phyloP scores from a whole-genome alignment of 768 basidiomycete genomes.

The Boletus subparvulus region DNA sequence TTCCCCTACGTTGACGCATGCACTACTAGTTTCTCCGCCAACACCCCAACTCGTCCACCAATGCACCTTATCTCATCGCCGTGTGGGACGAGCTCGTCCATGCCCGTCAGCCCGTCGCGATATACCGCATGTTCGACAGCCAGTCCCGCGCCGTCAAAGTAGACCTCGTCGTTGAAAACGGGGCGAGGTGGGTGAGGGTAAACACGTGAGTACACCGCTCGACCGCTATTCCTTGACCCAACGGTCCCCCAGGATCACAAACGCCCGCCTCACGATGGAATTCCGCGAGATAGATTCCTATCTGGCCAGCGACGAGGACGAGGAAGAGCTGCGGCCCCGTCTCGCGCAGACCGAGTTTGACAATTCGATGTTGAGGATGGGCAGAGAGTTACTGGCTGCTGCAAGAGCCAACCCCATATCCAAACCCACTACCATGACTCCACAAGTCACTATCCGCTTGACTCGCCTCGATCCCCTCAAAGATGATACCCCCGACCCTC shows the following conservation, averaged over 20 bases:
- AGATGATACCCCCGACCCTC: constrained; percentile 41
- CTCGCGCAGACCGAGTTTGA: constrained; percentile 59
- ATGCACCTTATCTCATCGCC: background rate
- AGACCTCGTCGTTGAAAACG: constrained; percentile 76
- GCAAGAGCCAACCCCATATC: constrained; percentile 57
- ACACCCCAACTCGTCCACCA: constrained; percentile 18
- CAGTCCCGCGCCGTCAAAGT: constrained; percentile 59
- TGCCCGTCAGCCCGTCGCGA: constrained; percentile 52
- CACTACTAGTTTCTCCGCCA: background rate
- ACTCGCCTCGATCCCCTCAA: constrained; percentile 60
- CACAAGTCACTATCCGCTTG: constrained; percentile 59
- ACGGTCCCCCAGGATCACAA: constrained; percentile 61
- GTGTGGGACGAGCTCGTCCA: constrained; percentile 56
- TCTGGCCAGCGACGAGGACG: constrained; percentile 48
- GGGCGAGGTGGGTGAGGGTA: constrained; percentile 74
- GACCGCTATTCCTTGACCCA: background rate
- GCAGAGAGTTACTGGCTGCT: constrained; percentile 62
- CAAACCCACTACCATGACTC: constrained; percentile 28
- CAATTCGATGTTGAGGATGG: constrained; percentile 74
- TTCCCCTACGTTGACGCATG: background rate
- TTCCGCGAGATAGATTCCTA: constrained; percentile 86
- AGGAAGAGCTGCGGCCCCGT: constrained; percentile 57
- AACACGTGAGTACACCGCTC: constrained; percentile 66
- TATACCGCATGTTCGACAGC: constrained; percentile 65
- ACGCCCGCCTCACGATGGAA: constrained; percentile 72